Percentiles rank a stretch among this genome's conserved stretches.
Evolutionary conservation across 75 land plant species (phyloP).

Genomic region (Cryptomeria japonica): DNA sequence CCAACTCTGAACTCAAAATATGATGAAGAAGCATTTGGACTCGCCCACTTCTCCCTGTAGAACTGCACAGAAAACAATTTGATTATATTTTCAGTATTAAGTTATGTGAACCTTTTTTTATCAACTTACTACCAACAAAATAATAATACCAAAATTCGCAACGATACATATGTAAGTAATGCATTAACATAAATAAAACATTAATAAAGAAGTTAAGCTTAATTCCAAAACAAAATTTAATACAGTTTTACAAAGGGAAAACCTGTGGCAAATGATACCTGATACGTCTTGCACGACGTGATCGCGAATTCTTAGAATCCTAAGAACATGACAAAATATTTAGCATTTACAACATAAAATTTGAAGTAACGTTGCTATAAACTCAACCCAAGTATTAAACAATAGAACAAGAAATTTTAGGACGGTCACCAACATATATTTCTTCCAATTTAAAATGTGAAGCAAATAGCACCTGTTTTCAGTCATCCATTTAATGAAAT

Average conservation of each 20-base stretch:
- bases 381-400: neutral
- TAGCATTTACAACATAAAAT: no score
- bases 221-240: neutral
- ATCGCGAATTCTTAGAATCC: neutral
- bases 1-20: slow-evolving; percentile 72
- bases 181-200: no score
- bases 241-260: neutral
- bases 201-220: no score
- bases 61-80: slow-evolving; percentile 18
- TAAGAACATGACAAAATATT: neutral
- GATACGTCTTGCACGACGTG: neutral
- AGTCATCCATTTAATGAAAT: neutral
- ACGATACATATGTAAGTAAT: neutral
- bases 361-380: neutral
- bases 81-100: neutral
- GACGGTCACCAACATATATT: neutral
- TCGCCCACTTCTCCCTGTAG: slow-evolving; percentile 50
- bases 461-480: neutral
- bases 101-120: neutral
- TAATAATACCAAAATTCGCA: neutral
- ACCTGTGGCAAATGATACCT: neutral
- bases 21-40: slow-evolving; percentile 80
- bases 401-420: neutral
- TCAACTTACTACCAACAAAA: neutral
- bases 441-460: neutral